Base-by-base conservation (phyloP, 108 stramenopile genomes). In the Cyclotella choctawhatcheeana region DNA sequence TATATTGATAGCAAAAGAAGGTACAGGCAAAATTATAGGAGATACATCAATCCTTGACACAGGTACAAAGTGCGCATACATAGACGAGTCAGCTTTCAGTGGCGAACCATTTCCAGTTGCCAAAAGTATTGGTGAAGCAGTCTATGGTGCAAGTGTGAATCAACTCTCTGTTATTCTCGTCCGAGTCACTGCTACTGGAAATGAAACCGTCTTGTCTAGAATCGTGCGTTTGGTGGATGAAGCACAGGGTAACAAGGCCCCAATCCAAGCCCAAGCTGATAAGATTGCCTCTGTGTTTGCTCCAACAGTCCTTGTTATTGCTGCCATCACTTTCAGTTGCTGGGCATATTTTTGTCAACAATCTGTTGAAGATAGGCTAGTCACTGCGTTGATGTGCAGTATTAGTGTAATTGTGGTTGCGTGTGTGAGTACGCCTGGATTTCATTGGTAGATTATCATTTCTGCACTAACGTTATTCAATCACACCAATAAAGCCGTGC, bases 391-490 rank as follows among this genome's bases (percentile, higher is more conserved):
- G 21, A 85, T 87, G 76, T 81, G 77, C 3, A 88, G 89, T 5
- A 92, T 96, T 32, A 82, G 86, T 24, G 95, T 97, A 8, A 74
- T 99, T 20, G 98, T 99, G 25, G 97, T 99, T 25, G 93, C 97
- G 13, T 99, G 99, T 71, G n/a, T n/a, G n/a, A n/a, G n/a, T n/a
- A n/a, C n/a, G n/a, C n/a, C n/a, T n/a, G n/a, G n/a, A n/a, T 97
- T 97, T 3, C 92, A 91, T 72, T 16, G 16, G 5, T 33, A n/a
- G 32, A 21, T 13, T n/a, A 54, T 14, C 10, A 14, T 54, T 22
- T 85, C 87, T 34, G 84, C 88, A 29, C 71, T 85, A 2, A 87
- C 85, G 58, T 87, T 87, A 20, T 44, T 8, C 43, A 13, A 44
- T 44, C 8, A 44, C 14, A n/a, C n/a, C n/a, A n/a, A n/a, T n/a